Percentiles rank a stretch among this genome's conserved stretches.
Evolutionary conservation across 1,139 yeast genomes (phyloP).

Genomic region (Diutina catenulata): DNA sequence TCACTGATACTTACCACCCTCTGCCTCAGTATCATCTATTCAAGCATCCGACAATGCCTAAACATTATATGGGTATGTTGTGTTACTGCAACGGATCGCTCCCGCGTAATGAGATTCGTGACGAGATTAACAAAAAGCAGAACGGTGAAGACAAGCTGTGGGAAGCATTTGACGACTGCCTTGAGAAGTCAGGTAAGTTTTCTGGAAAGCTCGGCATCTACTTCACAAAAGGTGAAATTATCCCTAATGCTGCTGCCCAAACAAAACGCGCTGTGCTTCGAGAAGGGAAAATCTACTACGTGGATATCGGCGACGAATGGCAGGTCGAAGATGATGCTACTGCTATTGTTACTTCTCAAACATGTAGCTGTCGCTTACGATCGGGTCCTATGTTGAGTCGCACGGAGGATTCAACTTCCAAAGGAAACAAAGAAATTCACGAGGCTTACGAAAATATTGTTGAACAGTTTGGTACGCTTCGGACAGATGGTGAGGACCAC

Average conservation of each 20-base stretch:
- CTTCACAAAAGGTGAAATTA: constrained; percentile 82
- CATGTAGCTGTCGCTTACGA: constrained; percentile 71
- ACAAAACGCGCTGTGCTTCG: constrained; percentile 25
- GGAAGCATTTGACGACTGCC: constrained; percentile 52
- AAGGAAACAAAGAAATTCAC: constrained; percentile 7
- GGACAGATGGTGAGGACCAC: constrained; percentile 40
- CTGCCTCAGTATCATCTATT: constrained; percentile 78
- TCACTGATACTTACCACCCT: constrained; percentile 69
- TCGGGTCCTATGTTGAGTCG: constrained; percentile 52
- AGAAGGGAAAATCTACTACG: constrained; percentile 11
- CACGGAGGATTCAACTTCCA: constrained; percentile 9
- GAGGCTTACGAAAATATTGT: constrained; percentile 16
- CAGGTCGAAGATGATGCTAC: constrained; percentile 52
- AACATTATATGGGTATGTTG: constrained; percentile 86
- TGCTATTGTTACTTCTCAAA: constrained; percentile 78
- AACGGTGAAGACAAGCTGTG: constrained; percentile 32
- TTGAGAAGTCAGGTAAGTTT: constrained; percentile 25
- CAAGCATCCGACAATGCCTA: constrained; percentile 71
- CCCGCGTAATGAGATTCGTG: constrained; percentile 70
- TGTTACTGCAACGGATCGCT: constrained; percentile 88
- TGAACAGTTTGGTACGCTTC: constrained; percentile 27
- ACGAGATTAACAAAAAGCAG: constrained; percentile 42
- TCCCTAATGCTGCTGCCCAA: constrained; percentile 65
- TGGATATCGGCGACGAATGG: constrained; percentile 29
- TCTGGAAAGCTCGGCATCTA: constrained; percentile 58